Evolutionary conservation across 2,329 filamentous ascomycete genomes (phyloP), one percentile per base, ranked within the genome.

Genomic region (Penicillium sp.): DNA sequence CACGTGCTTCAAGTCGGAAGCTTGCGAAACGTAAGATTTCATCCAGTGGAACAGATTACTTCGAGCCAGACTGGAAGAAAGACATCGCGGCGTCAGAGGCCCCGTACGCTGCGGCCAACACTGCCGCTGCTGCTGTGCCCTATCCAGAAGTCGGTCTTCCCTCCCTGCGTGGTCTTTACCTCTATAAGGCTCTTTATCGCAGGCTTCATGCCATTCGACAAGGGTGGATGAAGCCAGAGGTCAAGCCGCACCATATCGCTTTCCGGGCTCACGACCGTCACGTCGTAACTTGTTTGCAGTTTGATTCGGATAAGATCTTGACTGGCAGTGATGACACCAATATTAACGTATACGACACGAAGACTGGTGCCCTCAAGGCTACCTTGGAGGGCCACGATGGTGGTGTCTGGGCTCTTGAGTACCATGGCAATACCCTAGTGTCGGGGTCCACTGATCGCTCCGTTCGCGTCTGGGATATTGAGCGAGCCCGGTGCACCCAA

Each of bases 401-500:
- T 31, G 94, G 94, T 44, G 94, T 99, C 1, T 99, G 94, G 94
- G 94, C 94, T 27, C 77, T 99, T 51, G 92, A 97, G 72, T 99
- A 97, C 70, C 88, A 97, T 69, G 93, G 92, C 49, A 97, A 97
- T 69, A 91, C 90, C 15, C 79, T 99, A 20, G 94, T 99, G 2
- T 99, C 94, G 15, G 94, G 94, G 2, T 97, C 92, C 6, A 99
- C 94, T 0, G 94, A 99, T 74, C 84, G 94, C 45, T 96, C 94
- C 11, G 94, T 99, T n/a, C 87, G 94, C n/a, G 93, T 99, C 0
- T 99, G 94, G 94, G 93, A 99, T 70, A 97, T 99, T 60, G 91
- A 96, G 69, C 89, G 89, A 66, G 94, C 92, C 0, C 84, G 89
- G 44, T 97, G 93, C 73, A 93, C 92, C 11, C 94, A 99, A 70